Conservation (phyloP, 148 eudicot species). For the Amaranthus hypochondriacus region DNA sequence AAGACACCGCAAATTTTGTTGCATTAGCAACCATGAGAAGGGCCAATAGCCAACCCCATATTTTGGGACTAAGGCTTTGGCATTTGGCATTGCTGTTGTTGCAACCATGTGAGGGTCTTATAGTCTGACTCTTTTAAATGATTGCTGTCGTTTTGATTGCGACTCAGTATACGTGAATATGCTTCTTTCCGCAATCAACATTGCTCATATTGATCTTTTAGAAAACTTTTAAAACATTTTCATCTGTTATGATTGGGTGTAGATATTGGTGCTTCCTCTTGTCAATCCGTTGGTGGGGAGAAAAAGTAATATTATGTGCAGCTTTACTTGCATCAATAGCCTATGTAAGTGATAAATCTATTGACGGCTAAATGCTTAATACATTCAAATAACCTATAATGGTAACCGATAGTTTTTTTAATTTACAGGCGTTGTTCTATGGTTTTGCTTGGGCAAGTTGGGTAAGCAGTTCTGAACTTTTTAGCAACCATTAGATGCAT, state of each 20-base stretch:
- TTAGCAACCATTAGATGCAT: neutral
- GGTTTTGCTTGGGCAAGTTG: constrained; percentile 96
- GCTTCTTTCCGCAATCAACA: neutral
- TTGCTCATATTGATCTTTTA: neutral
- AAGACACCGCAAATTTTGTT: too few relatives aligned
- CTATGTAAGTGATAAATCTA: constrained; percentile 49
- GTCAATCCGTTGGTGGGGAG: constrained; percentile 85
- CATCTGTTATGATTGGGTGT: constrained; percentile 11
- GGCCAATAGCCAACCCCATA: too few relatives aligned
- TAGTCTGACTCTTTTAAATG: neutral
- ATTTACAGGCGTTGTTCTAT: constrained; percentile 68
- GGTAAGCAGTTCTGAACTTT: constrained; percentile 42
- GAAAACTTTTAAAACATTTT: neutral
- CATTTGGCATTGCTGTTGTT: neutral
- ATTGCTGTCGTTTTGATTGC: neutral
- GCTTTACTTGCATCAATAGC: constrained; percentile 69
- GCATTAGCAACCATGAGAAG: too few relatives aligned
- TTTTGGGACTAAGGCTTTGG: too few relatives aligned
- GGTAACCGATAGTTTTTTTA: neutral
- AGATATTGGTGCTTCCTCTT: constrained; percentile 75
- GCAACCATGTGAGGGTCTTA: neutral
- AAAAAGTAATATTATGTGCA: constrained; percentile 57
- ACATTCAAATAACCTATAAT: neutral
- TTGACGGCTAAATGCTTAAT: neutral
- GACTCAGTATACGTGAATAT: neutral